Evolutionary conservation across 176 grass and related monocot genomes (phyloP).

Genomic region (Rhynchospora breviuscula): DNA sequence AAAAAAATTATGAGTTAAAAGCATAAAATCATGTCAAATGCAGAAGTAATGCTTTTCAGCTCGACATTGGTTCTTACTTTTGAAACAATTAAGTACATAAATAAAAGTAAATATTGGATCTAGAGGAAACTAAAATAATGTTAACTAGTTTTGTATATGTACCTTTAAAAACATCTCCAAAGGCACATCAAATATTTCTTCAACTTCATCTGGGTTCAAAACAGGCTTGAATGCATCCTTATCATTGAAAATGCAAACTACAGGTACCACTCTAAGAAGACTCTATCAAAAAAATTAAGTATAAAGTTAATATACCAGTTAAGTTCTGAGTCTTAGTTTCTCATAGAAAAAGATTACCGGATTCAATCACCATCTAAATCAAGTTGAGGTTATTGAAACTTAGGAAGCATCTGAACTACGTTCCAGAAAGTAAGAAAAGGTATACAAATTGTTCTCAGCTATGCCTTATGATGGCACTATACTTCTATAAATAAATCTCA

Average conservation of each 20-base stretch:
- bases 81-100: not conserved
- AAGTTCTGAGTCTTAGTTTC: not conserved
- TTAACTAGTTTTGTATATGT: not conserved
- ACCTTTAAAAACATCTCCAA: conserved; percentile 98
- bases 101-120: not conserved
- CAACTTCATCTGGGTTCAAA: conserved; percentile 70
- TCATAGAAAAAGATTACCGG: not conserved
- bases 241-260: conserved; percentile 60
- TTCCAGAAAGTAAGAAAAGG: not conserved
- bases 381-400: not conserved
- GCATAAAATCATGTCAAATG: not conserved
- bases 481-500: too few species aligned
- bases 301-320: not conserved
- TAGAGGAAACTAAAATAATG: not conserved
- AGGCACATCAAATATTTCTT: conserved; percentile 84
- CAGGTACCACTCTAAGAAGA: conserved; percentile 63
- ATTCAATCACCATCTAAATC: not conserved
- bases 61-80: not conserved
- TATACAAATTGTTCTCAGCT: too few species aligned
- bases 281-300: conserved; percentile 16
- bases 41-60: not conserved
- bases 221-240: conserved; percentile 59
- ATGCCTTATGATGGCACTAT: too few species aligned
- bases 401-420: not conserved
- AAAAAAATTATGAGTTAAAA: not conserved